Percentiles rank a stretch among this genome's conserved stretches.
Evolutionary conservation across 192 early-diverging fungal species (phyloP).

Genomic region (Cetraspora pellucida): DNA sequence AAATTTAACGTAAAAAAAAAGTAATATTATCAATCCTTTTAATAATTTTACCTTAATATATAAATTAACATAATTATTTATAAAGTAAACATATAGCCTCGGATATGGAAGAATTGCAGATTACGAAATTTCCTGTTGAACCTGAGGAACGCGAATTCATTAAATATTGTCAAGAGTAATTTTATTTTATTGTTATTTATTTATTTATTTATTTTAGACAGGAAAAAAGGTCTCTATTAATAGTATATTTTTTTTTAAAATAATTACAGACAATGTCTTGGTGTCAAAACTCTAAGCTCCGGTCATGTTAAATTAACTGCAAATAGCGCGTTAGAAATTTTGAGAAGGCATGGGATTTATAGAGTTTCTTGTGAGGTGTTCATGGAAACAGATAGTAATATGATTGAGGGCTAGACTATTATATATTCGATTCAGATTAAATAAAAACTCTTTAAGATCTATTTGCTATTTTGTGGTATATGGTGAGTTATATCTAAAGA

Average conservation of each 20-base stretch:
- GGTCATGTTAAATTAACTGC: conserved; percentile 12
- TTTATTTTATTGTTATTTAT: not conserved
- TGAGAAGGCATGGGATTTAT: not conserved
- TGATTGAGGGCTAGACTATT: not conserved
- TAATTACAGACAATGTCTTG: not conserved
- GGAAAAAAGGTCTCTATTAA: too few relatives aligned
- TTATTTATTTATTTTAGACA: not conserved
- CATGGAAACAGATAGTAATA: not conserved
- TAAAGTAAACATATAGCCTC: conserved; percentile 1
- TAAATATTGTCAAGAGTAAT: conserved; percentile 3
- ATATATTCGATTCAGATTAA: too few relatives aligned
- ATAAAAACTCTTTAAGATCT: too few relatives aligned
- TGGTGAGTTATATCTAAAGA: too few relatives aligned
- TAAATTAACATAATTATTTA: too few relatives aligned
- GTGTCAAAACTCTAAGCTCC: not conserved
- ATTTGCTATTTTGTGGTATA: too few relatives aligned
- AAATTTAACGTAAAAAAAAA: not conserved
- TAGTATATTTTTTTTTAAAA: too few relatives aligned
- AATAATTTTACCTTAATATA: not conserved
- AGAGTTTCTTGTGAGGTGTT: conserved; percentile 4
- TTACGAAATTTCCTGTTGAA: not conserved
- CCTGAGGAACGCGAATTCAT: conserved; percentile 6
- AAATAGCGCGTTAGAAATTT: not conserved
- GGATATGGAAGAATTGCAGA: not conserved
- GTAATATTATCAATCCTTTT: not conserved